These are phyloP conservation scores for Gentiana straminea DNA, from an alignment of 257 asterid genomes.

Conservation along the genomic window DNA sequence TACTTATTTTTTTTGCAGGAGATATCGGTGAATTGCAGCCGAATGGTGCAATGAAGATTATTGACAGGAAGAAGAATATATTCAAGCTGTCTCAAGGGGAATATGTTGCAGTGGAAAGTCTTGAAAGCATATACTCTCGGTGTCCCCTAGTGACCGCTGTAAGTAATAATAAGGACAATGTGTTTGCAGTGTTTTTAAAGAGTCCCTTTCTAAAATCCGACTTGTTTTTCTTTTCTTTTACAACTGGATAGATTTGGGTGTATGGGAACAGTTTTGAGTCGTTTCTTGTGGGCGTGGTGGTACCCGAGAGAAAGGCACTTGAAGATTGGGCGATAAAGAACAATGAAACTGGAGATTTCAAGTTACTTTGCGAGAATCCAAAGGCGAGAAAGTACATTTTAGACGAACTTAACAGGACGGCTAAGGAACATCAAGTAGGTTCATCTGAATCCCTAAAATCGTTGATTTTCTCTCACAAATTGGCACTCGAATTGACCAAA, in stretches of 20 bases:
- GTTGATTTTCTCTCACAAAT: conserved; percentile 3
- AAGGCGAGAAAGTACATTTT: conserved; percentile 54
- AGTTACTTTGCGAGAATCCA: conserved; percentile 38
- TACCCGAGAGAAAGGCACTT: conserved; percentile 67
- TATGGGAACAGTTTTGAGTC: conserved; percentile 90
- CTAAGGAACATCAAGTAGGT: conserved; percentile 50
- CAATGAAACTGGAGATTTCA: conserved; percentile 47
- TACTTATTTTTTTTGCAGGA: conserved; percentile 30
- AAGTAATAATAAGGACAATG: conserved; percentile 21
- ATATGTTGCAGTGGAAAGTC: conserved; percentile 77
- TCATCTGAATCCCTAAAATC: not conserved
- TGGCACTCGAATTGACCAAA: not conserved
- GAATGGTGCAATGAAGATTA: conserved; percentile 72
- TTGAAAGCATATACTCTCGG: conserved; percentile 64
- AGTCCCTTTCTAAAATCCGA: not conserved
- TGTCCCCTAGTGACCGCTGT: conserved; percentile 59
- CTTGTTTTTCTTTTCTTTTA: not conserved
- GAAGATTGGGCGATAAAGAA: conserved; percentile 71
- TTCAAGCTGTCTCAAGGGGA: conserved; percentile 97
- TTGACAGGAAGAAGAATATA: conserved; percentile 88
- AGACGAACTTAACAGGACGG: conserved; percentile 70
- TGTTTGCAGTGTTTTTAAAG: not conserved
- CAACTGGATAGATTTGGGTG: conserved; percentile 59
- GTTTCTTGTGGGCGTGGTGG: conserved; percentile 78
- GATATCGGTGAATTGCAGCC: conserved; percentile 92